Evolutionary conservation across 2,329 filamentous ascomycete genomes (phyloP).

Genomic region (Fusarium agapanthi): DNA sequence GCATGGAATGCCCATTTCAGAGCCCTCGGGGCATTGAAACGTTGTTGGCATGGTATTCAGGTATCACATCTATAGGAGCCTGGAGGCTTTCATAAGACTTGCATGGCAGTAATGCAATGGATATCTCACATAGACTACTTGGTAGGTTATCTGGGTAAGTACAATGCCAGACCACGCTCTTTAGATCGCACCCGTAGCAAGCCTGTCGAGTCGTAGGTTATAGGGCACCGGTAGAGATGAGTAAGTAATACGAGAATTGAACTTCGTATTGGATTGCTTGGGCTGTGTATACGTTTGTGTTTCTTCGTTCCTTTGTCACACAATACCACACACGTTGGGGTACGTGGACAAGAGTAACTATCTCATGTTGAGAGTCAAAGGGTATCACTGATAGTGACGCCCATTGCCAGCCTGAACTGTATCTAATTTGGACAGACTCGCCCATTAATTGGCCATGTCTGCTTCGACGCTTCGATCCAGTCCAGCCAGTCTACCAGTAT

Average conservation of each 20-base stretch:
- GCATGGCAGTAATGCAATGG: constrained; percentile 20
- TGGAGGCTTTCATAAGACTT: constrained; percentile 2
- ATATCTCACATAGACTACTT: constrained; percentile 8
- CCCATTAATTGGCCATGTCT: constrained; percentile 19
- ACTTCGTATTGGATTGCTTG: constrained; percentile 1
- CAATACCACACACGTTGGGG: not conserved
- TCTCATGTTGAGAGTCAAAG: constrained; percentile 3
- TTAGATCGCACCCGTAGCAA: not conserved
- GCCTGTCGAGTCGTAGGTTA: not conserved
- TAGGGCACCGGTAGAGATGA: not conserved
- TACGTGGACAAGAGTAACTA: not conserved
- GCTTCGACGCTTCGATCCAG: constrained; percentile 4
- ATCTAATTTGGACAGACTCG: not conserved
- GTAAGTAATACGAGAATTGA: constrained; percentile 11
- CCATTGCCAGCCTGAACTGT: constrained; percentile 6
- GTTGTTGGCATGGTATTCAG: not conserved
- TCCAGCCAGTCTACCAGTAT: not conserved
- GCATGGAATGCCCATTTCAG: constrained; percentile 24
- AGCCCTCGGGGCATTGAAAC: constrained; percentile 5
- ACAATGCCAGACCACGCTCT: constrained; percentile 1
- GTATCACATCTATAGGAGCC: not conserved
- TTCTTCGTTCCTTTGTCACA: constrained; percentile 14
- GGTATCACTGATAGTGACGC: not conserved
- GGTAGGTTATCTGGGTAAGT: not conserved
- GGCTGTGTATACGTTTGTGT: constrained; percentile 4